These are phyloP conservation scores for Lepidopterella palustris DNA, from an alignment of 495 filamentous ascomycete species.

Conservation along the genomic window DNA sequence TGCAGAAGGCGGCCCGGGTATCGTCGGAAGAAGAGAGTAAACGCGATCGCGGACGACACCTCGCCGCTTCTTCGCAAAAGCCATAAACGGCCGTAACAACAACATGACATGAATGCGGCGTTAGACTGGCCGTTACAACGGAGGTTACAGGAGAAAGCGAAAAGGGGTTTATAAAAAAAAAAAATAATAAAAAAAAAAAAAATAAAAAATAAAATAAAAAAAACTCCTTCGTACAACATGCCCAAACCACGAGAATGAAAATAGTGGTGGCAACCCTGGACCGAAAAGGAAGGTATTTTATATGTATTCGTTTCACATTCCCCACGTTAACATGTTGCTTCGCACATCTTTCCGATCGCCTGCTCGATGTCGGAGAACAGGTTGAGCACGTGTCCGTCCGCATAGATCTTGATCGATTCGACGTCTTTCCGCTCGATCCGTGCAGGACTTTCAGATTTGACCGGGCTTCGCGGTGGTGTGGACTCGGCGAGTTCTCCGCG, in stretches of 20 bases:
- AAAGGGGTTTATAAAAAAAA: neutral
- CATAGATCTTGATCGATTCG: constrained; percentile 63
- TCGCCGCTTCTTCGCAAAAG: constrained; percentile 1
- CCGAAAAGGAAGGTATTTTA: neutral
- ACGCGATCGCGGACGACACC: neutral
- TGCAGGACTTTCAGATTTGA: constrained; percentile 33
- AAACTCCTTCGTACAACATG: neutral
- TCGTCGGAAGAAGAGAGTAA: constrained; percentile 15
- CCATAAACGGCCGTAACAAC: constrained; percentile 11
- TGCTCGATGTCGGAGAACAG: constrained; percentile 34
- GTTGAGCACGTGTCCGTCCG: constrained; percentile 52
- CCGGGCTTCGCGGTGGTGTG: constrained; percentile 41
- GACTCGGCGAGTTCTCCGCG: constrained; percentile 9
- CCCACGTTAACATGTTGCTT: constrained; percentile 27
- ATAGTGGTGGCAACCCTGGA: constrained; percentile 6
- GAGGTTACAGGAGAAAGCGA: neutral
- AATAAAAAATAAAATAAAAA: neutral
- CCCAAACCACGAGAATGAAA: neutral
- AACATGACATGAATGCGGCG: constrained; percentile 8
- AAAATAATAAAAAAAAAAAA: neutral
- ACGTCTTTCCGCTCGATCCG: constrained; percentile 42
- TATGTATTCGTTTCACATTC: constrained; percentile 12
- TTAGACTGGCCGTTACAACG: neutral
- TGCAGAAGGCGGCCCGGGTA: constrained; percentile 21
- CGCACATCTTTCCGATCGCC: constrained; percentile 35